Evolutionary conservation across 345 rosid species (phyloP).

Genomic region (Xanthoceras sorbifolium): DNA sequence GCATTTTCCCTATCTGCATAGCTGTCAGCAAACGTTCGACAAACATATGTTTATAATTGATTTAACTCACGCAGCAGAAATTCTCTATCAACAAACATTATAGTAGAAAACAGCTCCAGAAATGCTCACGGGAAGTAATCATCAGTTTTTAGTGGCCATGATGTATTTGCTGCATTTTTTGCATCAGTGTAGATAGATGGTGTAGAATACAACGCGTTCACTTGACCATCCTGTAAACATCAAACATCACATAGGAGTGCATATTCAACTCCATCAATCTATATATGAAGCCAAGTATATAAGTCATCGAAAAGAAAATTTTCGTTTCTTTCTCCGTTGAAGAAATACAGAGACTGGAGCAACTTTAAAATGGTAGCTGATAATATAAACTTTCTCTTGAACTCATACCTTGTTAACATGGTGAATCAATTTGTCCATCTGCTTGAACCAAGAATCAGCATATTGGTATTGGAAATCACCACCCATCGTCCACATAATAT

Average conservation of each 20-base stretch:
- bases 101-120: background rate
- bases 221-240: slow-evolving; percentile 67
- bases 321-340: no score
- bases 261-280: slow-evolving; percentile 7
- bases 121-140: slow-evolving; percentile 81
- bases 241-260: slow-evolving; percentile 3
- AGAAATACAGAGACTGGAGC: no score
- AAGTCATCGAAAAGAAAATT: no score
- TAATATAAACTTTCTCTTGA: slow-evolving; percentile 1
- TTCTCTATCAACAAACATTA: background rate
- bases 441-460: slow-evolving; percentile 91
- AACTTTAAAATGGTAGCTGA: background rate
- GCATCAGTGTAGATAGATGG: slow-evolving; percentile 83
- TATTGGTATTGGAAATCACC: slow-evolving; percentile 90
- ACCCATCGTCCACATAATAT: slow-evolving; percentile 99
- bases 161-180: slow-evolving; percentile 57
- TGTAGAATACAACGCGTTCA: slow-evolving; percentile 80
- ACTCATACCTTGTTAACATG: slow-evolving; percentile 80
- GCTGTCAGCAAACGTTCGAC: slow-evolving; percentile 38
- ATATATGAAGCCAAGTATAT: background rate
- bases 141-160: slow-evolving; percentile 83
- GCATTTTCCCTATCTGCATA: slow-evolving; percentile 65
- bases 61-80: no score
- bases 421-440: slow-evolving; percentile 90
- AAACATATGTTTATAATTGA: slow-evolving; percentile 1